A percentile compares a stretch with the other conserved stretches of the same genome.
Evolutionary conservation across 176 grass and related monocot species (phyloP).

Genomic region (Rhynchospora tenuis): DNA sequence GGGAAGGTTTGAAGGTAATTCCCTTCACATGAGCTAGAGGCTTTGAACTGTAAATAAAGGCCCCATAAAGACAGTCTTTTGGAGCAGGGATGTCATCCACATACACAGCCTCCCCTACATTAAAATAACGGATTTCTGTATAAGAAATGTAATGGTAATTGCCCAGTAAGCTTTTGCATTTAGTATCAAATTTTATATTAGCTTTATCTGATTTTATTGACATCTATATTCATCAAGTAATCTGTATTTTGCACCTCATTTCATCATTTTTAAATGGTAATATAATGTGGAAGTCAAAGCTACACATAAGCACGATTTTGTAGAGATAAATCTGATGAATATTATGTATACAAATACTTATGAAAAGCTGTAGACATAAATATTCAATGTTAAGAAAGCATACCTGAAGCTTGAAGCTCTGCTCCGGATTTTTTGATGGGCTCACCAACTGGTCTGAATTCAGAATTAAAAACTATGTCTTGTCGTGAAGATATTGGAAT

Average conservation of each 20-base stretch:
- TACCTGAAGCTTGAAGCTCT: constrained; percentile 92
- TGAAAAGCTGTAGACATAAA: not conserved
- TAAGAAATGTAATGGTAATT: not conserved
- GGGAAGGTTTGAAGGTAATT: constrained; percentile 43
- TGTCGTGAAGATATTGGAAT: constrained; percentile 60
- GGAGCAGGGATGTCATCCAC: constrained; percentile 88
- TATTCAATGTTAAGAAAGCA: constrained; percentile 3
- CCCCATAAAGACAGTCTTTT: constrained; percentile 63
- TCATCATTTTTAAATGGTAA: not conserved
- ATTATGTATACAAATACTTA: not conserved
- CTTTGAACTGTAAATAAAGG: constrained; percentile 81
- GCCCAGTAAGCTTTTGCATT: not conserved
- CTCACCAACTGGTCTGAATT: constrained; percentile 71
- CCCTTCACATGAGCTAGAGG: constrained; percentile 70
- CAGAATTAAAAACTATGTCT: constrained; percentile 41
- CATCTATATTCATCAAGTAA: not conserved
- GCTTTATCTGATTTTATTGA: not conserved
- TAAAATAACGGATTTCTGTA: not conserved
- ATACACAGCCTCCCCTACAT: constrained; percentile 75
- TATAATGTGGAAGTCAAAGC: not conserved
- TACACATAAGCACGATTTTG: not conserved
- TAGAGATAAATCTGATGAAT: not conserved
- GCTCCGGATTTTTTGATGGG: constrained; percentile 79
- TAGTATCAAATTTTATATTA: not conserved
- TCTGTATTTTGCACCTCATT: not conserved